Base-by-base conservation (phyloP, 2,329 filamentous ascomycete genomes). In the Microdochium paspali region DNA sequence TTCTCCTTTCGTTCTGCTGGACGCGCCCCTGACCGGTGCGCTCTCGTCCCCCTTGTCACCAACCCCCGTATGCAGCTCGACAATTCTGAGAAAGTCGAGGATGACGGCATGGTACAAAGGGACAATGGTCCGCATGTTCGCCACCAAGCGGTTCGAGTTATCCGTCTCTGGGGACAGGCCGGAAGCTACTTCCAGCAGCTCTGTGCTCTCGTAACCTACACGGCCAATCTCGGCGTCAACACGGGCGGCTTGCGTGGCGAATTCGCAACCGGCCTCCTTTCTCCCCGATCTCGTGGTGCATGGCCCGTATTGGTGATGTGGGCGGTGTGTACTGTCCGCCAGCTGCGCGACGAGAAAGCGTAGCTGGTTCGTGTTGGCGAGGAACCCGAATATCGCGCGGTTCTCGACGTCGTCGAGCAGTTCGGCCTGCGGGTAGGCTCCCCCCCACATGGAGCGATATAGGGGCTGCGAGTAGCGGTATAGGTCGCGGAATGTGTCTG, bases 381-480 rank as follows among this genome's bases (percentile, higher is more conserved):
- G 52, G 23, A 67, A 52, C 10, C 55, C 54, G 25, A 61, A 65
- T 3, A 63, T 54, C 28, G 57, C 61, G 20, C 61, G 55, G 35
- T 66, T 66, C 49, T 67, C 62, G 4, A 64, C 52, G 21, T 66
- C 64, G 32, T 66, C 64, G 1, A 65, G 47, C 18, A 66, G 46
- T 54, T 66, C 62, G 4, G 50, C 49, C 46, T 65, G 62, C 2
- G 63, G 63, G 43, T 66, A 66, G 2, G 55, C 44, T 4, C 59
- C 55, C 9, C 58, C 62, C 64, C 63, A 66, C 30, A 61, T 57
- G 21, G 52, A 54, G 13, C 63, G 56, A 49, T 64, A 66, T 1
- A 65, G 47, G 2, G 62, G 56, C 26, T 63, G 57, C 2, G 63
- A 64, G 47, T 60, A 65, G 4, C 56, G 57, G 31, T 66, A 61